A percentile compares a stretch with the other conserved stretches of the same genome.
phyloP scores from a whole-genome alignment of 441 rosid species.

The Pelargonium myrrhifolium region DNA sequence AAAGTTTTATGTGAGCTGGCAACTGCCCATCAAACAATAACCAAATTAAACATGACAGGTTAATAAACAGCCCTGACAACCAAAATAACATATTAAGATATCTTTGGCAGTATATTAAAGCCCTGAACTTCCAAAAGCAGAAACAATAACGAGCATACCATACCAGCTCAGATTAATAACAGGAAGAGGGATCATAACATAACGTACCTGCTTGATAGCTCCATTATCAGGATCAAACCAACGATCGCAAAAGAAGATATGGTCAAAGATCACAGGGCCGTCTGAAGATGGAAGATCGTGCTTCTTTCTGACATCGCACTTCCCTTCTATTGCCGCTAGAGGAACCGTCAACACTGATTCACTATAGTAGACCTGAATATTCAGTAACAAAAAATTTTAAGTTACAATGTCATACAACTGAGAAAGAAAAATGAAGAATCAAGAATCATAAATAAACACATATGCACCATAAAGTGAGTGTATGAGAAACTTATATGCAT shows the following conservation, averaged over 20 bases:
- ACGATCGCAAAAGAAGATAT: conserved; percentile 27
- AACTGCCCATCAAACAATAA: conserved; percentile 35
- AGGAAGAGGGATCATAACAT: neutral
- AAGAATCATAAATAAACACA: too few relatives aligned
- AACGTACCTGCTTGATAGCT: conserved; percentile 27
- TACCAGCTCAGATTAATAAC: neutral
- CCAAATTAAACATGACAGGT: neutral
- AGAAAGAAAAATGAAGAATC: neutral
- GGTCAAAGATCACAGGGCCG: conserved; percentile 21
- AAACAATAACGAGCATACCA: neutral
- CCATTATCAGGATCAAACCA: conserved; percentile 27
- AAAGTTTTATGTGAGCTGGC: conserved; percentile 48
- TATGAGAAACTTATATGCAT: neutral
- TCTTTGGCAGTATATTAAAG: neutral
- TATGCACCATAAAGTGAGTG: too few relatives aligned
- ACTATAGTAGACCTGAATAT: conserved; percentile 27
- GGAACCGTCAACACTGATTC: conserved; percentile 18
- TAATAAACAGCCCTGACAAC: neutral
- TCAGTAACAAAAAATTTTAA: neutral
- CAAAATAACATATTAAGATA: neutral
- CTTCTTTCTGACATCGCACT: conserved; percentile 29
- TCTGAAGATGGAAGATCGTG: conserved; percentile 23
- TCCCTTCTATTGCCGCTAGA: conserved; percentile 25
- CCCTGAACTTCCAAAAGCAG: neutral
- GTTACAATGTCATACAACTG: neutral